These are phyloP conservation scores for Floccularia luteovirens DNA, from an alignment of 768 basidiomycete species.

Conservation along the genomic window DNA sequence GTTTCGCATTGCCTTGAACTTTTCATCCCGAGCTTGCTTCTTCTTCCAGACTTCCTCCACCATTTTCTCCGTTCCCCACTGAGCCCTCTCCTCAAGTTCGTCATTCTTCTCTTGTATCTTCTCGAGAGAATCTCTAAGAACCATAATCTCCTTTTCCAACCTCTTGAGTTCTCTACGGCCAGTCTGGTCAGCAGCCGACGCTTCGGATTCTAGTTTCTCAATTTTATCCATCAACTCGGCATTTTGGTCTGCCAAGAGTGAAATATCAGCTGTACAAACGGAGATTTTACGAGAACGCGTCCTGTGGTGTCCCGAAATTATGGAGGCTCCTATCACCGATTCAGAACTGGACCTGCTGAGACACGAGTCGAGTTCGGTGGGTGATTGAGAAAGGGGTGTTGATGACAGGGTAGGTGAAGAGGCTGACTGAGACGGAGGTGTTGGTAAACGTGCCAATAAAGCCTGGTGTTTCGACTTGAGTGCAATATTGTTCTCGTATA, in stretches of 20 bases:
- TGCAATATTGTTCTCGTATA: constrained; percentile 62
- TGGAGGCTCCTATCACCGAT: constrained; percentile 14
- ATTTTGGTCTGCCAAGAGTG: constrained; percentile 75
- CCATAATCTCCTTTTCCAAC: constrained; percentile 76
- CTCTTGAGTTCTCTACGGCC: constrained; percentile 64
- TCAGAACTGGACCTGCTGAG: constrained; percentile 23
- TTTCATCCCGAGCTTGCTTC: constrained; percentile 46
- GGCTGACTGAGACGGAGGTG: constrained; percentile 25
- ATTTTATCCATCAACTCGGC: constrained; percentile 71
- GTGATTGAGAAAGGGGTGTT: constrained; percentile 20
- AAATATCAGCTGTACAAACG: constrained; percentile 61
- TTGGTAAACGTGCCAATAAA: constrained; percentile 55
- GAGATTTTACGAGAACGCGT: constrained; percentile 44
- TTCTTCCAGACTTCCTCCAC: constrained; percentile 35
- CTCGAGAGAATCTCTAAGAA: constrained; percentile 70
- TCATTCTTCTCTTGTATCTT: constrained; percentile 63
- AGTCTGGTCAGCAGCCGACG: constrained; percentile 52
- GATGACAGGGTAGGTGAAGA: constrained; percentile 26
- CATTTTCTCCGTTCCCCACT: constrained; percentile 31
- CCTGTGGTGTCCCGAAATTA: constrained; percentile 13
- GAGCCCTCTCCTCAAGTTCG: constrained; percentile 63
- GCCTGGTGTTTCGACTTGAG: constrained; percentile 70
- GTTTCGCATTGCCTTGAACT: constrained; percentile 44
- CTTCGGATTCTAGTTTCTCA: constrained; percentile 68
- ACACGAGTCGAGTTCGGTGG: constrained; percentile 19